Base-by-base conservation (phyloP, 441 rosid species). In the Pelargonium australe region DNA sequence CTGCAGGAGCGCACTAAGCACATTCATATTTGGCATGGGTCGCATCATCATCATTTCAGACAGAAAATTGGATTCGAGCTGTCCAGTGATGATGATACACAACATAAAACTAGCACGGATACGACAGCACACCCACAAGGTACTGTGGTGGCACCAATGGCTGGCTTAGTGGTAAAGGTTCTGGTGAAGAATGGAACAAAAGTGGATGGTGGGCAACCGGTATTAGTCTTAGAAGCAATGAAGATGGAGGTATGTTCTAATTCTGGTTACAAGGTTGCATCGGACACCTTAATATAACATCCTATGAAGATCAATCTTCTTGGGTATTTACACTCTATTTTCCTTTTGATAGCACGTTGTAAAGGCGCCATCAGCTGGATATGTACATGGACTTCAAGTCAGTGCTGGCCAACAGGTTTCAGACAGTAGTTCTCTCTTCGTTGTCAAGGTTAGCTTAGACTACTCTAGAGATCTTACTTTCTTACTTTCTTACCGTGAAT, bases 151-250 rank as follows among this genome's bases (percentile, higher is more conserved):
- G 88, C 97, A 40, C 97, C 97, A 66, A 94, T 94, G 99, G 91
- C 98, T 81, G 97, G 99, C 67, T 82, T 91, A 71, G 96, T 88
- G 57, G 94, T 94, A 64, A 94, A 94, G 85, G 96, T 94, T 76
- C 87, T 91, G 63, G 82, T 76, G n/a, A 74, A 85, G 70, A 83
- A 91, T 71, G 96, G 92, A 64, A 72, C 81, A 28, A 84, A 78
- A 71, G 93, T 88, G 74, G 98, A 82, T 66, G 84, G 77, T 78
- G 96, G 91, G 45, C 96, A 88, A 78, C 89, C 96, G 60, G 76
- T 94, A 19, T 70, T 94, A 70, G 96, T 94, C 78, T 76, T 91
- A 43, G 96, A 91, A 81, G 97, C 99, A 73, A 94, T 91, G 99
- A 94, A 94, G 81, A 94, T 94, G 97, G 99, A 94, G 99, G 99